Evolutionary conservation across 2,329 filamentous ascomycete genomes (phyloP).

Genomic region (Fusarium gaditjirri): DNA sequence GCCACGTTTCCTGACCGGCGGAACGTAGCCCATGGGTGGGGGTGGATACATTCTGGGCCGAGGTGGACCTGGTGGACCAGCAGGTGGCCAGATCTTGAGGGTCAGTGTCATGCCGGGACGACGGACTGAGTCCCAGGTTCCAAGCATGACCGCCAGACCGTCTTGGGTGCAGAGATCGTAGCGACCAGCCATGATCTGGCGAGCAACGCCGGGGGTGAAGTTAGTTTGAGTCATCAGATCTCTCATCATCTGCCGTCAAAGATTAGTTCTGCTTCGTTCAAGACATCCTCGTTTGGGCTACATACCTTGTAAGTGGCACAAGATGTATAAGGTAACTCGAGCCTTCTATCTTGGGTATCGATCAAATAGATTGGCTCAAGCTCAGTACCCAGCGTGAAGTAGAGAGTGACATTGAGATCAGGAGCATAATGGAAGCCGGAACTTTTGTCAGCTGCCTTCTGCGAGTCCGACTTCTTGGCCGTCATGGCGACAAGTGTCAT

Average conservation of each 20-base stretch:
- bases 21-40: no score
- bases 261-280: accelerated
- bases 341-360: neutral
- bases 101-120: slow-evolving; percentile 1
- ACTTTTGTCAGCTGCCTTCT: neutral
- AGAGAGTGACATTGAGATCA: neutral
- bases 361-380: neutral
- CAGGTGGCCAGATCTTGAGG: neutral
- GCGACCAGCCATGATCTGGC: neutral
- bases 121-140: neutral
- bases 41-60: neutral
- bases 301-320: neutral
- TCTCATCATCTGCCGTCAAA: neutral
- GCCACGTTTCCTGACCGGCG: neutral
- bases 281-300: accelerated
- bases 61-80: neutral
- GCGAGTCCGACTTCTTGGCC: neutral
- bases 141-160: neutral
- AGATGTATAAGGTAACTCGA: neutral
- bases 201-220: neutral
- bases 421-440: neutral
- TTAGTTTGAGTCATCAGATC: neutral
- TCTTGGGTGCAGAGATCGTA: neutral
- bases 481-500: neutral
- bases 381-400: neutral